Evolutionary conservation across 805 yeast genomes (phyloP).

Genomic region (Jamesozyma gamospora): DNA sequence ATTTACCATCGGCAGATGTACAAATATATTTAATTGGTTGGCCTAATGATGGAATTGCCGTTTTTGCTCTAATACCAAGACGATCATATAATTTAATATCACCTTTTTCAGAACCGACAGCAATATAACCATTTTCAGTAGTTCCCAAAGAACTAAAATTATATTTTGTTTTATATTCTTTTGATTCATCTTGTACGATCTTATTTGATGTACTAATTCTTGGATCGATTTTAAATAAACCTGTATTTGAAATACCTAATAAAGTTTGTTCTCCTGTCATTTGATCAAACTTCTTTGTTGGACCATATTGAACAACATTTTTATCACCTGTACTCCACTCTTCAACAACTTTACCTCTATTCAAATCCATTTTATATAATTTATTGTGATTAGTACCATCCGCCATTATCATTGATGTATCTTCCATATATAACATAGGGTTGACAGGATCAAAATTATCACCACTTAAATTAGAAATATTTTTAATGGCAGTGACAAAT

Average conservation of each 20-base stretch:
- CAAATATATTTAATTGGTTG: constrained; percentile 61
- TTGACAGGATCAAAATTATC: constrained; percentile 45
- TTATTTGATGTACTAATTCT: constrained; percentile 47
- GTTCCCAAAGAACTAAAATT: constrained; percentile 55
- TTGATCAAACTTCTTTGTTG: constrained; percentile 66
- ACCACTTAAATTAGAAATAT: constrained; percentile 44
- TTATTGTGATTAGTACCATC: constrained; percentile 36
- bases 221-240: constrained; percentile 73
- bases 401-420: constrained; percentile 57
- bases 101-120: constrained; percentile 68
- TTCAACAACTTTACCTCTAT: constrained; percentile 73
- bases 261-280: constrained; percentile 65
- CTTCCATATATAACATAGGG: constrained; percentile 71
- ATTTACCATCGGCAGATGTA: constrained; percentile 68
- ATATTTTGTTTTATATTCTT: constrained; percentile 45
- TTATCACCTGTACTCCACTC: constrained; percentile 59
- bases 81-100: constrained; percentile 65
- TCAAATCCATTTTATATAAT: constrained; percentile 68
- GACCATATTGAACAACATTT: constrained; percentile 51
- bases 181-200: constrained; percentile 46
- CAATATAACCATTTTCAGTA: constrained; percentile 63
- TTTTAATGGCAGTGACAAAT: constrained; percentile 58
- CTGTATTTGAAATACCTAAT: constrained; percentile 55
- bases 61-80: constrained; percentile 67
- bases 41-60: constrained; percentile 74